phyloP scores from a whole-genome alignment of 108 stramenopile genomes.

The Nitzschia sp. region DNA sequence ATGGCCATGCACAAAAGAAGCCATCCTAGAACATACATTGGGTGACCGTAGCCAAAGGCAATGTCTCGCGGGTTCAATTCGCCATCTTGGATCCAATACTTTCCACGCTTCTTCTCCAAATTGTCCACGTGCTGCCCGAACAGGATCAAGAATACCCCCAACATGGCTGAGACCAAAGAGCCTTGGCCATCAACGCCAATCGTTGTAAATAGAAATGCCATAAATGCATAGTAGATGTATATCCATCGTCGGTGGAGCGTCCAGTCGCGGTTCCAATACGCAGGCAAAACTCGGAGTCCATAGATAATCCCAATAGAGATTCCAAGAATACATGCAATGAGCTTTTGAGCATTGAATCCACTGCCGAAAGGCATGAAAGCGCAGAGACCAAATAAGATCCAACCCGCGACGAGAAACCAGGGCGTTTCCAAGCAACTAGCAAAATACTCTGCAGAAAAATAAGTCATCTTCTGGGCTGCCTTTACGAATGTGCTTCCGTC shows the following conservation, averaged over 20 bases:
- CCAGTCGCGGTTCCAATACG: slow-evolving; percentile 21
- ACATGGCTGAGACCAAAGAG: slow-evolving; percentile 10
- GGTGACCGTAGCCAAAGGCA: slow-evolving; percentile 28
- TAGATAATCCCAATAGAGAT: slow-evolving; percentile 8
- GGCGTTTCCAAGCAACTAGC: slow-evolving; percentile 31
- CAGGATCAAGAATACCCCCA: slow-evolving; percentile 23
- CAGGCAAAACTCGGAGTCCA: slow-evolving; percentile 13
- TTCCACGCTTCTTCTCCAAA: slow-evolving; percentile 28
- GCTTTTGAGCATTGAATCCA: slow-evolving; percentile 23
- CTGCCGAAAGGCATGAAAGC: slow-evolving; percentile 29
- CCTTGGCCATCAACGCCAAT: slow-evolving; percentile 20
- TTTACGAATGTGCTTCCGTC: slow-evolving; percentile 13
- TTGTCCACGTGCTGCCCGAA: slow-evolving; percentile 21
- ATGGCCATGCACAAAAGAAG: slow-evolving; percentile 32
- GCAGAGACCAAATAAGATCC: slow-evolving; percentile 23
- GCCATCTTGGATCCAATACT: slow-evolving; percentile 14
- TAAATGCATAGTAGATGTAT: slow-evolving; percentile 21
- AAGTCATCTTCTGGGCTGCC: background rate
- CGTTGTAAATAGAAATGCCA: slow-evolving; percentile 1
- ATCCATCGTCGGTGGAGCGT: slow-evolving; percentile 11
- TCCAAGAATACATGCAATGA: slow-evolving; percentile 11
- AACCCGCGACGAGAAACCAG: slow-evolving; percentile 13
- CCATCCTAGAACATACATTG: slow-evolving; percentile 34
- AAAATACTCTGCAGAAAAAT: slow-evolving; percentile 5
- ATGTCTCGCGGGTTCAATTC: slow-evolving; percentile 6